Base-by-base conservation (phyloP, 352 stramenopile genomes). In the Phytophthora ramorum region DNA sequence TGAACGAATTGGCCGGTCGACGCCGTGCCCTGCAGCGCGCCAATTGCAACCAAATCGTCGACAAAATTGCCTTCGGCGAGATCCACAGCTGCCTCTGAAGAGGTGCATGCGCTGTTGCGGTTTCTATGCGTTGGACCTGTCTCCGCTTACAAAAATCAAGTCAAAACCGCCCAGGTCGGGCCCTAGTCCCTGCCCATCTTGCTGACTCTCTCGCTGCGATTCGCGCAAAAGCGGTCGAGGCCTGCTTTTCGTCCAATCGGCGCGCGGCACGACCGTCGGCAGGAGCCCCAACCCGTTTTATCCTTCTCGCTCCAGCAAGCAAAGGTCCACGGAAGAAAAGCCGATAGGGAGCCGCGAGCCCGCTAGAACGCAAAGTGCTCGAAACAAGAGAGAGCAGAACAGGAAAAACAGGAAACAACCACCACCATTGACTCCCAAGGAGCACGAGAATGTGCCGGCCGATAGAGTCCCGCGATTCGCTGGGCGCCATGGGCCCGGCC, bases 401-500 rank as follows among this genome's bases (percentile, higher is more conserved):
- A 78, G 53, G 44, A 69, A 73, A 69, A 57, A 65, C 64, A 74
- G 68, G 54, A 67, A 61, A 58, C 32, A 50, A 19, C 5, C 34
- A 14, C 10, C 7, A 63, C 41, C 22, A 58, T 53, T 63, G 55
- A 46, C 38, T 61, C 51, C 58, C 19, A 70, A 37, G 14, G 32
- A 53, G 28, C 47, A 28, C 40, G 16, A 64, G 19, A 73, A 93
- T 92, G 85, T 93, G 85, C 70, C 83, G 85, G 76, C 85, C 85
- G 66, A 93, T 93, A 80, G 85, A 92, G 79, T 92, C 83, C 40
- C 53, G 85, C 54, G 81, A 93, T 88, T 89, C 85, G 78, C 73
- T 93, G 71, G 81, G 81, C 78, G 85, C 76, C 73, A 91, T 92
- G 81, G 82, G 82, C 69, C 75, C 79, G 34, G 81, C 83, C 62